Base-by-base conservation (phyloP, 2,329 filamentous ascomycete species). In the Passalora sequoiae region DNA sequence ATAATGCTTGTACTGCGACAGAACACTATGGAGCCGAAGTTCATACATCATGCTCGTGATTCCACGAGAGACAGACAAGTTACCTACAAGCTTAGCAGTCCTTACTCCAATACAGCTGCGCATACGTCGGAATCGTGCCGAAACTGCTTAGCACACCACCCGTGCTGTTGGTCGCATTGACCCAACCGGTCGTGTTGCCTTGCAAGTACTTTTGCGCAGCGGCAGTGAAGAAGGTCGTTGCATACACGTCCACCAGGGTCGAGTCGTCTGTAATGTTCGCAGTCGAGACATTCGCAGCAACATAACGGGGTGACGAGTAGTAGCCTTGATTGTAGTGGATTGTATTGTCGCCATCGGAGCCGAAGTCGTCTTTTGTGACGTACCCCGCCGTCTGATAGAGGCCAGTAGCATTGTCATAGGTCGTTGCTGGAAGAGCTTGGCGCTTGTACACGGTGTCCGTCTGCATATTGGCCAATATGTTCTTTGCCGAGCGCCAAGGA, bases 311-410 rank as follows among this genome's bases (percentile, higher is more conserved):
- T 6, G 33, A 38, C 15, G 27, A 20, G 27, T 49, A 54, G 13
- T 40, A 49, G 4, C 46, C 51, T 25, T 49, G 51, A 35, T 51
- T 39, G 32, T 48, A 50, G 60, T 80, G 76, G 4, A 67, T 54
- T 0, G 76, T 80, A 48, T 80, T 77, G 53, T 80, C 77, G 12
- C 75, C 74, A 51, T 70, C 76, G 3, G 60, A 67, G 38, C 76
- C 77, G 51, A 77, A 79, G 55, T 78, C 77, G 49, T 80, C 77
- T 2, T 57, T 68, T 0, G 77, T 80, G 3, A 67, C 71, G 58
- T 78, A 78, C 3, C 76, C 77, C 0, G 74, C 67, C 0, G 66
- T 66, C 12, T 38, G 33, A 35, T 43, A 53, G 8, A 53, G 43
- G 3, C 50, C 50, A 13, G 50, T 53, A 7, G 40, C 28, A 7